Conservation (phyloP, 2,329 filamentous ascomycete species). For the Chalaropsis ovoidea region DNA sequence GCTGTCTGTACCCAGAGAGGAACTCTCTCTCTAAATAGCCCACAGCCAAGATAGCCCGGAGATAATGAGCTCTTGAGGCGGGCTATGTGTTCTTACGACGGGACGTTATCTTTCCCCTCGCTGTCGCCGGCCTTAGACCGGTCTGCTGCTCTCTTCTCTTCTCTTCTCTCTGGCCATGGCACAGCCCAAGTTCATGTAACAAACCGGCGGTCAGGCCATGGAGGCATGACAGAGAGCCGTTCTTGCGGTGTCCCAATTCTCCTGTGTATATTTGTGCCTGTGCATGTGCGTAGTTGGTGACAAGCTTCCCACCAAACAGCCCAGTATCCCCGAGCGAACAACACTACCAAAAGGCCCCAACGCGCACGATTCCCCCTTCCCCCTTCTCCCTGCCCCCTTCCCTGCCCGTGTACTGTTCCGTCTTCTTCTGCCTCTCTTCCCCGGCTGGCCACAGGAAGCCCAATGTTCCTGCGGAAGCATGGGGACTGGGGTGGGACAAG, state of each 20-base stretch:
- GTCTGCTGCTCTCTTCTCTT: background rate
- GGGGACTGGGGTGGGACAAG: background rate
- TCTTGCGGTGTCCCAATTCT: background rate
- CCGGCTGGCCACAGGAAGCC: background rate
- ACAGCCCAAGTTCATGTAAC: background rate
- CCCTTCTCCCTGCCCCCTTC: background rate
- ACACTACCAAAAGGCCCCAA: background rate
- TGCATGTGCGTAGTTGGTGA: background rate
- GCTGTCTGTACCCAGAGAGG: too few species aligned
- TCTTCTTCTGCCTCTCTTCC: background rate
- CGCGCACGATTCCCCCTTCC: background rate
- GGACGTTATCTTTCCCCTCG: too few species aligned
- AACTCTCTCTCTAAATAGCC: too few species aligned
- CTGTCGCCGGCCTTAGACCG: background rate
- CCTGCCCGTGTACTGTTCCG: background rate
- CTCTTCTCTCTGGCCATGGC: background rate
- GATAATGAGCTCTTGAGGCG: too few species aligned
- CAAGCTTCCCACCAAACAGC: background rate
- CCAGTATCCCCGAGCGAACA: background rate
- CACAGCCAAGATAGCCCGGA: too few species aligned
- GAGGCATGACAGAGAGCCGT: background rate
- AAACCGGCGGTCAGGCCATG: slow-evolving; percentile 7
- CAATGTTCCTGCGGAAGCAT: background rate
- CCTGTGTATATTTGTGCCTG: background rate
- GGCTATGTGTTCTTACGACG: too few species aligned